These are phyloP conservation scores for Cystofilobasidium bisporidii DNA, from an alignment of 768 basidiomycete genomes.

Conservation along the genomic window DNA sequence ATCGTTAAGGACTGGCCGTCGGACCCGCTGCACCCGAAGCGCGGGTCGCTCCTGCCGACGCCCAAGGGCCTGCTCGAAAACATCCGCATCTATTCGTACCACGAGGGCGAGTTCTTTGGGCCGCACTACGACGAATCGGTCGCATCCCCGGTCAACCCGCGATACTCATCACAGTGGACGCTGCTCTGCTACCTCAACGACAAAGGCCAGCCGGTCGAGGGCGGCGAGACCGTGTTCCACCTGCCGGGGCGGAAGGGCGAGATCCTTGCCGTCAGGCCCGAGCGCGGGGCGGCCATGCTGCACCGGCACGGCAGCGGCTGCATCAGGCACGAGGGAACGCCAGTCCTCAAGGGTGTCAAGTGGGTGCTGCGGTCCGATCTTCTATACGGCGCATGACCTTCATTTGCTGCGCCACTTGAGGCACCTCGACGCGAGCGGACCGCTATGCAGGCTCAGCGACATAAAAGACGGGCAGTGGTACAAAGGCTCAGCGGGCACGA, in stretches of 20 bases:
- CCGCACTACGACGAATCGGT: constrained; percentile 23
- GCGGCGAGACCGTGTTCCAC: constrained; percentile 34
- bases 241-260: constrained; percentile 11
- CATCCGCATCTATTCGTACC: constrained; percentile 18
- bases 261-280: constrained; percentile 30
- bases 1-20: constrained; percentile 22
- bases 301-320: constrained; percentile 35
- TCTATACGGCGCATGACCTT: constrained; percentile 25
- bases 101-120: constrained; percentile 16
- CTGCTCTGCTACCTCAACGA: constrained; percentile 21
- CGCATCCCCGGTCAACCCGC: constrained; percentile 14
- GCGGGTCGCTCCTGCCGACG: constrained; percentile 1
- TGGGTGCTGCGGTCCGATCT: constrained; percentile 36
- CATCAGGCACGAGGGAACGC: constrained; percentile 33
- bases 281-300: constrained; percentile 32
- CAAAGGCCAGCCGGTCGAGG: constrained; percentile 15
- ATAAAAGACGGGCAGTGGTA: no score
- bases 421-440: no score
- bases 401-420: no score
- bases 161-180: constrained; percentile 18
- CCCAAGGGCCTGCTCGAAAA: constrained; percentile 21
- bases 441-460: no score
- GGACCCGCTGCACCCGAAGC: background rate
- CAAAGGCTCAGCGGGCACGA: no score
- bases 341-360: constrained; percentile 33